Percentiles rank a stretch among this genome's conserved stretches.
Conservation (phyloP, 768 basidiomycete genomes). For the Lactarius vividus region DNA sequence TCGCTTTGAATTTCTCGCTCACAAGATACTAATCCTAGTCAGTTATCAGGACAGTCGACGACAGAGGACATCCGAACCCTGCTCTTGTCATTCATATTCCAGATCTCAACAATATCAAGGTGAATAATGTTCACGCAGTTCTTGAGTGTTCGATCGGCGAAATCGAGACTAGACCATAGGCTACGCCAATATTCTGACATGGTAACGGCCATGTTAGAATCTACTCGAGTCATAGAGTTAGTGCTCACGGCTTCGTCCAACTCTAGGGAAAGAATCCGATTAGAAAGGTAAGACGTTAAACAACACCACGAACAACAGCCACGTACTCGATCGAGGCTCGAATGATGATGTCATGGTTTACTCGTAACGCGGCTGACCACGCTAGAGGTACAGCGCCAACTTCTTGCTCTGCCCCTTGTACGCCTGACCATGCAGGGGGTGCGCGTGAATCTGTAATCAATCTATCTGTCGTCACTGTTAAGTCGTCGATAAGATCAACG, state of each 20-base stretch:
- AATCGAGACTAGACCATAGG: conserved; percentile 9
- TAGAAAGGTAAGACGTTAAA: background rate
- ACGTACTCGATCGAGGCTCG: conserved; percentile 14
- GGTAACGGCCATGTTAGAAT: background rate
- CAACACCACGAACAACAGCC: too few species aligned
- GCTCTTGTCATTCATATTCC: conserved; percentile 4
- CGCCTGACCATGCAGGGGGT: background rate
- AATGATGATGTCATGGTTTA: background rate
- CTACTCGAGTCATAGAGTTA: too few species aligned
- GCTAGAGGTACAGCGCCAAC: background rate
- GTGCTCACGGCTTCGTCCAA: conserved; percentile 10
- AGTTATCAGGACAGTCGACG: background rate
- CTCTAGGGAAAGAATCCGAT: background rate
- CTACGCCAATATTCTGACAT: conserved; percentile 8
- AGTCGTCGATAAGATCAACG: background rate
- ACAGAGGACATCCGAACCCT: background rate
- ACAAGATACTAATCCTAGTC: conserved; percentile 1
- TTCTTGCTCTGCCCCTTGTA: background rate
- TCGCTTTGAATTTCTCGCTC: background rate
- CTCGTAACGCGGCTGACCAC: conserved; percentile 8
- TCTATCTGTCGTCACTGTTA: background rate
- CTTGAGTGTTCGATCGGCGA: background rate
- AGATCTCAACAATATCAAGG: conserved; percentile 11
- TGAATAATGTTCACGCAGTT: conserved; percentile 6
- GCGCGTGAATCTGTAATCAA: background rate